Evolutionary conservation across 108 stramenopile genomes (phyloP), one percentile per base, ranked within the genome.

Genomic region (Pseudonitzschia pungens): DNA sequence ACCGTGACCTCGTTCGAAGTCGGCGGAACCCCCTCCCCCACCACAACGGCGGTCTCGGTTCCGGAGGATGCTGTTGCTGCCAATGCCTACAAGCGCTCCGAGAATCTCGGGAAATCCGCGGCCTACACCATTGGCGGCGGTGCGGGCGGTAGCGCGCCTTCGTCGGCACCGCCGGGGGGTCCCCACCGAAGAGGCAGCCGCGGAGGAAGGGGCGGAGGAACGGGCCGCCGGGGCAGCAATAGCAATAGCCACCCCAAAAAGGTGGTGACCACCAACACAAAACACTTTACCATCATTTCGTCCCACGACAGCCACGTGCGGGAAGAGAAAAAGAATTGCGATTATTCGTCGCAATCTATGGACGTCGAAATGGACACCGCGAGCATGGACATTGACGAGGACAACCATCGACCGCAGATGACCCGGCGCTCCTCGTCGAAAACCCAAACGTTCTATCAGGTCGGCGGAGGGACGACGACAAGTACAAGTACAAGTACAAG

Each of bases 211-310:
- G 52, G 52, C 14, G 52, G n/a, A 53, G n/a, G 5, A 9, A 21
- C 4, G 5, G 52, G 52, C n/a, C n/a, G n/a, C n/a, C n/a, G n/a
- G 18, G 18, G 52, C 16, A 21, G 54, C 21, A 26, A 22, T 24
- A 5, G 22, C 54, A 55, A 55, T 9, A 55, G 54, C 54, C 24
- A 55, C 54, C 4, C 4, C 22, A 58, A 58, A 14, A 62, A 36
- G 29, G 32, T 31, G 14, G 36, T 29, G 8, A 62, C 27, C 33
- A 62, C 27, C 33, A 40, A 16, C 60, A 55, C 54, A 22, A 26
- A 62, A 62, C 60, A 62, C 20, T 62, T 62, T n/a, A 62, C 60
- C 6, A 62, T 62, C 29, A 62, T 62, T 33, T 62, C 60, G 15
- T 33, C 31, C 33, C 60, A 18, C 60, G 60, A 62, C 33, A 14